These are phyloP conservation scores for Rauvolfia tetraphylla DNA, from an alignment of 257 asterid species.

Conservation along the genomic window DNA sequence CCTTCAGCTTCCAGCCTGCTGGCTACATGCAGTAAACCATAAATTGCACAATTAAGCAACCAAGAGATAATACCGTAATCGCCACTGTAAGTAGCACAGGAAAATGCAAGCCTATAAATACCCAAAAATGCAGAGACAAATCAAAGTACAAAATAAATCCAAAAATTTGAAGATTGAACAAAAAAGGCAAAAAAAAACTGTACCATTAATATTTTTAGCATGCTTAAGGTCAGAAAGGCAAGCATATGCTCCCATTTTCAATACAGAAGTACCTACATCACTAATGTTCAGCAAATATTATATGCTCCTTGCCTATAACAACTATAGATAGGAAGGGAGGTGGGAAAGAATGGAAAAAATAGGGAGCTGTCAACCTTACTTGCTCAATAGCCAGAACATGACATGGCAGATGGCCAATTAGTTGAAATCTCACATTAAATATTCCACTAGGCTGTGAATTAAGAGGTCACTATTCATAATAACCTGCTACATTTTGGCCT, in stretches of 20 bases:
- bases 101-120: not conserved
- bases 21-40: conserved; percentile 50
- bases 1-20: conserved; percentile 90
- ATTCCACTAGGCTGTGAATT: not conserved
- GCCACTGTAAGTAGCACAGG: not conserved
- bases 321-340: not conserved
- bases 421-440: not conserved
- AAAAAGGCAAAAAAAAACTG: not conserved
- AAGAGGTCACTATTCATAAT: not conserved
- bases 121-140: not conserved
- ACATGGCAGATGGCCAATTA: not conserved
- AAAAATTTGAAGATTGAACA: not conserved
- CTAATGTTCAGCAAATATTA: not conserved
- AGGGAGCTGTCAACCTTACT: not conserved
- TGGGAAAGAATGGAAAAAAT: no score
- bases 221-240: not conserved
- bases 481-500: not conserved
- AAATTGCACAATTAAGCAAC: not conserved
- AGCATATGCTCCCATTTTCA: not conserved
- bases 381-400: not conserved
- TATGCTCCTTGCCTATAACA: not conserved
- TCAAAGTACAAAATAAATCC: not conserved
- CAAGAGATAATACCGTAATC: not conserved
- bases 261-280: not conserved
- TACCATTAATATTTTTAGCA: not conserved